These are phyloP conservation scores for Pharnaceum exiguum DNA, from an alignment of 148 eudicot genomes.

Conservation along the genomic window DNA sequence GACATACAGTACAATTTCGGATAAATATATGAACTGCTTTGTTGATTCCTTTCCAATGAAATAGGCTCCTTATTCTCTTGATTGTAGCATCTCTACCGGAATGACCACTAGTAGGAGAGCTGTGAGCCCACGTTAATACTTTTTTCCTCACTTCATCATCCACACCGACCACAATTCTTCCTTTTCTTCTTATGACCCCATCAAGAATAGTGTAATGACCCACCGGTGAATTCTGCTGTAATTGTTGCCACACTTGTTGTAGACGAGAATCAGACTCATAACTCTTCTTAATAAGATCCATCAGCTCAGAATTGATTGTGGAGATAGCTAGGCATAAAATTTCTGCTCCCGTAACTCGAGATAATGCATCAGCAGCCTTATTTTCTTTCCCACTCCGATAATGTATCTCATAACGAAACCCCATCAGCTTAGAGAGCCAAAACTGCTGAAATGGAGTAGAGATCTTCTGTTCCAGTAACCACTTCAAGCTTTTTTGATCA, in stretches of 20 bases:
- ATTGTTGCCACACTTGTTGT: not conserved
- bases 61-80: too few relatives aligned
- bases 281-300: not conserved
- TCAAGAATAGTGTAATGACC: too few relatives aligned
- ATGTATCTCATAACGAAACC: not conserved
- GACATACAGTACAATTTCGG: not conserved
- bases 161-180: not conserved
- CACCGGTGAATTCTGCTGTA: too few relatives aligned
- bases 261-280: too few relatives aligned
- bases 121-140: not conserved
- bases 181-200: too few relatives aligned
- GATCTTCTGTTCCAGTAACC: not conserved
- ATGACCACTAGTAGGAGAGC: not conserved
- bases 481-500: not conserved
- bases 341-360: too few relatives aligned
- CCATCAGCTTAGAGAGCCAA: slow-evolving; percentile 1
- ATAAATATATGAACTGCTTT: not conserved
- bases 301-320: not conserved
- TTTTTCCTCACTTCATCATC: not conserved
- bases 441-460: not conserved
- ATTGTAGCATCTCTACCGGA: not conserved
- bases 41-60: not conserved
- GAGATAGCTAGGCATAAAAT: not conserved
- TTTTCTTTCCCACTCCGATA: not conserved
- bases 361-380: not conserved